Percentiles rank a stretch among this genome's conserved stretches.
phyloP scores from a whole-genome alignment of 2,329 filamentous ascomycete species.

The Sordariomycetes sp. region DNA sequence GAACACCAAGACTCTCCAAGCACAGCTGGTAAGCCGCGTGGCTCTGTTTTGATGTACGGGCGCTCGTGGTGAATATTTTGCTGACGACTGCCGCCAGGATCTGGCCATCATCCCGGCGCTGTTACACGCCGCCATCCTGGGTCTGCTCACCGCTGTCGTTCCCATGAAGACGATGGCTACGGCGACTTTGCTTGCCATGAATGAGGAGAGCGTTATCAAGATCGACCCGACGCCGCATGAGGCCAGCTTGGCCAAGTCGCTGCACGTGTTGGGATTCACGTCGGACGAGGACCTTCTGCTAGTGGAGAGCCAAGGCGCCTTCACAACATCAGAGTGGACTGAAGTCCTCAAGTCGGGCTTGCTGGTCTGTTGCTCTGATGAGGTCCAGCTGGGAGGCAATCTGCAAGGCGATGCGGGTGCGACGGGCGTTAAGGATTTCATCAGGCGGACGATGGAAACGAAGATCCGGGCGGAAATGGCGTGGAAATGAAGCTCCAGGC shows the following conservation, averaged over 20 bases:
- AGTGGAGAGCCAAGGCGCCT: slow-evolving; percentile 73
- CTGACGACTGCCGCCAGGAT: slow-evolving; percentile 41
- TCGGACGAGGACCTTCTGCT: slow-evolving; percentile 64
- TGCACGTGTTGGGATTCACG: slow-evolving; percentile 81
- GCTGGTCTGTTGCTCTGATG: slow-evolving; percentile 50
- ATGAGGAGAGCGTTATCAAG: slow-evolving; percentile 33
- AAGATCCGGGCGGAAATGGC: not conserved
- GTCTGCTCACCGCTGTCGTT: slow-evolving; percentile 73
- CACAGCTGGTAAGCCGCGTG: slow-evolving; percentile 40
- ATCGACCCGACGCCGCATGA: slow-evolving; percentile 55
- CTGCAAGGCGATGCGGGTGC: slow-evolving; percentile 27
- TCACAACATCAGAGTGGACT: slow-evolving; percentile 70
- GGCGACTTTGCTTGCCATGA: slow-evolving; percentile 54
- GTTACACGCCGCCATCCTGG: slow-evolving; percentile 68
- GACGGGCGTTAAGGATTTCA: slow-evolving; percentile 35
- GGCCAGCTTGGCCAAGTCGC: slow-evolving; percentile 53
- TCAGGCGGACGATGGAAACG: not conserved
- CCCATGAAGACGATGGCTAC: slow-evolving; percentile 68
- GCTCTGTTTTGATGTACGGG: not conserved
- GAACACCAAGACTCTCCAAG: slow-evolving; percentile 50
- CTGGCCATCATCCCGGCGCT: slow-evolving; percentile 73
- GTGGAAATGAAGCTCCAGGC: slow-evolving; percentile 9
- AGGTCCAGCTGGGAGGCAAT: slow-evolving; percentile 37
- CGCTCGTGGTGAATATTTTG: not conserved
- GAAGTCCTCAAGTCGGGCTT: slow-evolving; percentile 56